Evolutionary conservation across 192 early-diverging fungal species (phyloP), one percentile per base, ranked within the genome.

Genomic region (Coemansia furcata): DNA sequence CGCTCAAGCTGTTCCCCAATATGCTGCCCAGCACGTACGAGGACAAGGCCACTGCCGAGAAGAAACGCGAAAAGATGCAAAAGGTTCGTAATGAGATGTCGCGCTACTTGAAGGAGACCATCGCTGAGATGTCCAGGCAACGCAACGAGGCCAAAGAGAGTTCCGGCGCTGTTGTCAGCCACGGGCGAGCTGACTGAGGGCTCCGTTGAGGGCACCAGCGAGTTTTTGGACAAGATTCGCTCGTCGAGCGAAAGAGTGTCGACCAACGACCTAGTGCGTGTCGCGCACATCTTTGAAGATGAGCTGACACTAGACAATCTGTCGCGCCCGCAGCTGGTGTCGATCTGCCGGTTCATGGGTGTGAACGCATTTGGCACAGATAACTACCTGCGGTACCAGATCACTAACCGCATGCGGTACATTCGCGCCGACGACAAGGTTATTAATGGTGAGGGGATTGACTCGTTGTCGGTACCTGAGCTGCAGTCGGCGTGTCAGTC

Each of bases 281-380:
- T 97, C 21, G 93, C 96, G 11, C 88, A 90, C 43, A 89, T 92
- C 58, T 97, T 98, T 72, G 91, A 96, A 73, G 94, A 98, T 72
- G 94, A 95, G 73, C 83, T 96, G 63, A 97, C 95, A 0, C 85
- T 98, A 66, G 94, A 93, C 77, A 95, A 94, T 67, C 74, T 98
- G 77, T 92, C 95, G 39, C 87, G 95, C 39, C 95, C 94, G 38
- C 97, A 98, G 81, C 87, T 98, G 21, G 94, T 96, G 37, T 91
- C 89, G 77, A 95, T 98, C 89, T 92, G 91, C 71, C 89, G 92
- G 61, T 98, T 93, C 85, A 95, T 98, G 95, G 90, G 90, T 65
- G 86, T 96, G 63, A 95, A 94, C 59, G 91, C 93, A n/a, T 98
- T 97, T 77, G 97, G 97, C 39, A 96, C 95, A n/a, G 97, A 98